These are phyloP conservation scores for Fusarium guadeloupense DNA, from an alignment of 2,329 filamentous ascomycete genomes.

Conservation along the genomic window DNA sequence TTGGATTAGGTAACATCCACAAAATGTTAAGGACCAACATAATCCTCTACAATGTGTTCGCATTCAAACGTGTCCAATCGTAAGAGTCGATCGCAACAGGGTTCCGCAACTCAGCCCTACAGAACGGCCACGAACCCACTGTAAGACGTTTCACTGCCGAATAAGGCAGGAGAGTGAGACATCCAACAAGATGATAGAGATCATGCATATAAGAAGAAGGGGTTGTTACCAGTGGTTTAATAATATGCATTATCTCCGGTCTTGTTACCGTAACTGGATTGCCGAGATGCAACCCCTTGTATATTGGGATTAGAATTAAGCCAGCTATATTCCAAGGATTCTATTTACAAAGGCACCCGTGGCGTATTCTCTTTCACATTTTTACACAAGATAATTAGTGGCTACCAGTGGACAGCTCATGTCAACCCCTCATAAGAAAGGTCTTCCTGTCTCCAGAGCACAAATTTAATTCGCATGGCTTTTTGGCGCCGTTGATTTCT, in stretches of 20 bases:
- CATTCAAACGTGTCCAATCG: constrained; percentile 29
- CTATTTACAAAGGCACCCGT: no score
- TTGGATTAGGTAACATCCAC: constrained; percentile 17
- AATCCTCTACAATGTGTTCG: constrained; percentile 28
- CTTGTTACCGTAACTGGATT: no score
- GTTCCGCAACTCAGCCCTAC: constrained; percentile 21
- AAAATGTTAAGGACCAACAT: constrained; percentile 39
- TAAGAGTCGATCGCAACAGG: neutral
- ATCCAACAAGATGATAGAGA: no score
- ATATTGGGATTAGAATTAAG: no score
- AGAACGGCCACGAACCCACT: neutral
- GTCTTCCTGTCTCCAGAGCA: constrained; percentile 1
- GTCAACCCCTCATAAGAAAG: neutral
- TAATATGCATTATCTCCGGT: no score
- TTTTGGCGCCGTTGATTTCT: neutral
- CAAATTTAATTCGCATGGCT: neutral
- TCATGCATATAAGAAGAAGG: no score
- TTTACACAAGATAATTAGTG: neutral
- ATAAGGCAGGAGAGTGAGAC: no score
- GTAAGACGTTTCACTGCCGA: neutral
- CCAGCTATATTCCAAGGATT: no score
- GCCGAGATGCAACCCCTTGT: no score
- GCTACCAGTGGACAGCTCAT: neutral
- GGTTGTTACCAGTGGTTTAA: no score
- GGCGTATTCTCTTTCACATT: neutral